Evolutionary conservation across 768 basidiomycete genomes (phyloP), one percentile per base, ranked within the genome.

Genomic region (Bullera alba): DNA sequence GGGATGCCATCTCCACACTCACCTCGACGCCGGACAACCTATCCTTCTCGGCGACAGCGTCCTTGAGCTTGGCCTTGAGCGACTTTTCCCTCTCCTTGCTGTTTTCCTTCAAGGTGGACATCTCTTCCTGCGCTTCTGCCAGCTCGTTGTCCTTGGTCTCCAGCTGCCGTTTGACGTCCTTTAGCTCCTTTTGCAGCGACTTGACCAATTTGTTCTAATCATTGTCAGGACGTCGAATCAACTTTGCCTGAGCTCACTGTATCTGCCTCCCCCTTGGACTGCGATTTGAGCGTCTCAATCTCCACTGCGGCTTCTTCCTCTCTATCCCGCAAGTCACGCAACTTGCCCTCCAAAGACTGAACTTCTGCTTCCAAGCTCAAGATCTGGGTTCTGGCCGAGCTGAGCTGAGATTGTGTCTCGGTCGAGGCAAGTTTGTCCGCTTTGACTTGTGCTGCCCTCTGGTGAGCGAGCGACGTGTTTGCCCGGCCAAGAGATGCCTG

Each of bases 171-270:
- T 61, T 61, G 5, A 53, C 48, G 10, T 36, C 49, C 17, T 54
- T 39, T 6, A 69, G 48, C 22, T 50, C 39, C 5, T 25, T 46
- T 50, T 64, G 50, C 25, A 62, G 46, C 7, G n/a, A n/a, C n/a
- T n/a, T n/a, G 10, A 58, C 57, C 17, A 52, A 48, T 34, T 57
- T 56, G 43, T 59, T 56, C 52, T 63, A 63, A 21, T 60, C 58
- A 4, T 43, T 32, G 49, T 56, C 12, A 3, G 37, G 16, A 6
- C 10, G 29, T 28, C 27, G 46, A 19, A 38, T 16, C 21, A 28
- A 23, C 29, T 4, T 23, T 37, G 17, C 38, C 10, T 22, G 10
- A 35, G 54, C 58, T 56, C 50, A 60, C 58, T 8, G 45, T 50
- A 12, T 53, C 50, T 8, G 57, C 47, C 27, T 60, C 63, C 5